Percentiles rank a stretch among this genome's conserved stretches.
Conservation (phyloP, 2,329 filamentous ascomycete species). For the Huntiella moniliformis region DNA sequence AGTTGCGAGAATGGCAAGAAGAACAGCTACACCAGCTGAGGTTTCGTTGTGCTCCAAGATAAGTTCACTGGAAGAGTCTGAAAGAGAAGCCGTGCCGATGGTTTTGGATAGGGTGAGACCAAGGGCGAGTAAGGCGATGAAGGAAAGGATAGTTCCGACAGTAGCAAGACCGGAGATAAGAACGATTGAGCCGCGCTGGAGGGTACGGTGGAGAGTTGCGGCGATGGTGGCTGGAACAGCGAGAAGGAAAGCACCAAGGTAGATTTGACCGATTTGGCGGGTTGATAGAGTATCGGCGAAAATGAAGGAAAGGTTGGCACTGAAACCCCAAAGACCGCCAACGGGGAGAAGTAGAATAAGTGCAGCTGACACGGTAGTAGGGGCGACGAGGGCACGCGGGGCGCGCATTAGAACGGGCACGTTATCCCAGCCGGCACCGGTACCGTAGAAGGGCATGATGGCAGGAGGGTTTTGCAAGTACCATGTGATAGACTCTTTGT, state of each 20-base stretch:
- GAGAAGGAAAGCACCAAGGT: constrained; percentile 26
- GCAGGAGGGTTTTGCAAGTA: constrained; percentile 11
- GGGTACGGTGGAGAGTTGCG: constrained; percentile 18
- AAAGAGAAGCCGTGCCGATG: constrained; percentile 14
- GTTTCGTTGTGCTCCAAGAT: constrained; percentile 16
- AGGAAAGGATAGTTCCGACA: constrained; percentile 25
- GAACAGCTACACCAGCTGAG: constrained; percentile 25
- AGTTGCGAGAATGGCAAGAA: constrained; percentile 28
- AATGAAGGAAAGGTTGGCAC: constrained; percentile 27
- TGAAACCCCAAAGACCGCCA: constrained; percentile 28
- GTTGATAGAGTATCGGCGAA: constrained; percentile 19
- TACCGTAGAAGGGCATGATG: constrained; percentile 19
- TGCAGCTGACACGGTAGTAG: constrained; percentile 29
- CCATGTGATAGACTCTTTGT: constrained; percentile 3
- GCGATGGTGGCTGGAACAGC: constrained; percentile 18
- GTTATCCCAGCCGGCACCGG: constrained; percentile 15
- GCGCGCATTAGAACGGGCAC: constrained; percentile 23
- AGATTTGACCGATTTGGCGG: constrained; percentile 26
- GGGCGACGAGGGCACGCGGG: constrained; percentile 28
- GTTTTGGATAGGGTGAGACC: not conserved
- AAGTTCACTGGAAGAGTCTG: constrained; percentile 17
- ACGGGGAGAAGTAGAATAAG: constrained; percentile 26
- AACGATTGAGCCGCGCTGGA: constrained; percentile 19
- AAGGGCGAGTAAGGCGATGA: constrained; percentile 23
- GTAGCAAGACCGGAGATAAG: constrained; percentile 21